These are phyloP conservation scores for Candida sanyiensis DNA, from an alignment of 805 yeast species.

Conservation along the genomic window DNA sequence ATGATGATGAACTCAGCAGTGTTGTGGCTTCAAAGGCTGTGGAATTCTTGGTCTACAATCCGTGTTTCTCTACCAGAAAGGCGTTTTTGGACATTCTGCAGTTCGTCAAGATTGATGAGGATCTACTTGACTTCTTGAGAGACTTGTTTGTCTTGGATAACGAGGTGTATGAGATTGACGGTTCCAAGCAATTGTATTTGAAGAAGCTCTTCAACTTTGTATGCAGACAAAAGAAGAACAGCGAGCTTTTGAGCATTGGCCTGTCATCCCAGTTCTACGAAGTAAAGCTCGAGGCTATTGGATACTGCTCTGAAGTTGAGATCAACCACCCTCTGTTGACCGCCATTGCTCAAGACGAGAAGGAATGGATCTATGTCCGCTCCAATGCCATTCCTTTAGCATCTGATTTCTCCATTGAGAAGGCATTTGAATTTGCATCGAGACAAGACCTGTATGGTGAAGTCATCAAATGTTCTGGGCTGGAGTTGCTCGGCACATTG, in stretches of 20 bases:
- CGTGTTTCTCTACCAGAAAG: conserved; percentile 31
- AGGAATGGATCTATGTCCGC: conserved; percentile 40
- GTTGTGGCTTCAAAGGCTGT: conserved; percentile 6
- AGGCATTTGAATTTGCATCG: conserved; percentile 28
- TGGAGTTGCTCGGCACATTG: conserved; percentile 48
- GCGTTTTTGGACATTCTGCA: conserved; percentile 26
- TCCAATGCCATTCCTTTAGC: conserved; percentile 30
- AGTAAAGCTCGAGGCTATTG: conserved; percentile 39
- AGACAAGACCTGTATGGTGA: conserved; percentile 35
- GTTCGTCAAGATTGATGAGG: conserved; percentile 1
- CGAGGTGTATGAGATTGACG: conserved; percentile 32
- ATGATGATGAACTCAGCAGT: not conserved
- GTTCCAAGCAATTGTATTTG: conserved; percentile 45
- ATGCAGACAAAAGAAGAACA: conserved; percentile 1
- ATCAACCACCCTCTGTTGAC: conserved; percentile 11
- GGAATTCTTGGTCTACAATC: conserved; percentile 21
- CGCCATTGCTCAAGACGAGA: conserved; percentile 22
- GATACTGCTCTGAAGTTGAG: conserved; percentile 22
- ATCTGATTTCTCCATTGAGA: conserved; percentile 19
- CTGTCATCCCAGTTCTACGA: conserved; percentile 38
- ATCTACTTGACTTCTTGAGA: conserved; percentile 25
- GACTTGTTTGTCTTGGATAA: conserved; percentile 33
- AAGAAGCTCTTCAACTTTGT: conserved; percentile 29
- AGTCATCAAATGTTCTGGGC: conserved; percentile 40
- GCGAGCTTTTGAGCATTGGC: conserved; percentile 29